Evolutionary conservation across 1,284 basidiomycete genomes (phyloP), one percentile per base, ranked within the genome.

Genomic region (Microbotryum scabiosae): DNA sequence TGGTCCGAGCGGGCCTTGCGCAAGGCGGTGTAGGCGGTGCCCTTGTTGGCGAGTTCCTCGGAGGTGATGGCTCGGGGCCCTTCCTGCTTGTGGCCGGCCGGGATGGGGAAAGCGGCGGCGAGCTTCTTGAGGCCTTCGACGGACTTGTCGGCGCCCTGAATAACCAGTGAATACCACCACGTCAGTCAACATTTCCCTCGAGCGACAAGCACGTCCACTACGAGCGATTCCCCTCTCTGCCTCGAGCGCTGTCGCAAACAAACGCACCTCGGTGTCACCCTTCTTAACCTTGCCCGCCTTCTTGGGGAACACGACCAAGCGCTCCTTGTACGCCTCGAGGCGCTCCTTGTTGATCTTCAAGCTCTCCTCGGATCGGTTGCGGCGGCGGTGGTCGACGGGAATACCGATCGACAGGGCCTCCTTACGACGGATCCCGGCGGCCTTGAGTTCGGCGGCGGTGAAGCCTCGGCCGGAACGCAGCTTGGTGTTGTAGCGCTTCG

Each of bases 401-500:
- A 99, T 90, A 67, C 94, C 94, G 73, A 99, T 79, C 73, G 88
- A 85, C 67, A 85, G 84, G 49, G 96, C 96, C 80, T 92, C 86
- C 82, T 97, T 97, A 80, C 84, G 86, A 73, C 87, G 85, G 76
- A 99, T 84, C 64, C 96, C 96, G 68, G 94, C 96, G 76, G 88
- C 90, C 83, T 94, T 97, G 77, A 99, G 83, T 80, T 99, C 94
- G 64, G 84, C 84, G 60, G 90, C 78, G 69, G 94, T 94, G 83
- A 99, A 99, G 68, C 94, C 94, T 73, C 92, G 90, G 68, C 94
- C 94, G 78, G 93, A 90, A 72, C 94, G 90, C 75, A 98, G 77
- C 80, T 97, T 96, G 79, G 88, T 86, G 85, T 98, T 99, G 88
- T 99, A 99, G 73, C 92, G 90, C 73, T 97, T 83, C 63, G 94